A percentile compares a stretch with the other conserved stretches of the same genome.
Conservation (phyloP, 208 protist genomes). For the Wallacemonas sp. region DNA sequence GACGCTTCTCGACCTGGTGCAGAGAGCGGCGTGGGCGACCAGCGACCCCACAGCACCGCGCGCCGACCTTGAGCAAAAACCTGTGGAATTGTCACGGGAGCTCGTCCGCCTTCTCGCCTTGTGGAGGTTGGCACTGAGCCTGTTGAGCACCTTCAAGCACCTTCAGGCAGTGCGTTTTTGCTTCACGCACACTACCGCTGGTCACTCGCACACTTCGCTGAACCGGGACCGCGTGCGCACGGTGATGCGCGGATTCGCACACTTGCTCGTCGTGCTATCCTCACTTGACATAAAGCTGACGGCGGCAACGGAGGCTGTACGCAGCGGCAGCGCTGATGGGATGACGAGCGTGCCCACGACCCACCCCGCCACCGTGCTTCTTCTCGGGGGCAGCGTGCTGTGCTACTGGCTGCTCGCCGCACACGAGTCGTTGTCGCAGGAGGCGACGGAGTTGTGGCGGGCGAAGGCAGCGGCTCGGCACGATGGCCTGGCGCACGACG, state of each 20-base stretch:
- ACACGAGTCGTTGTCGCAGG: slow-evolving; percentile 1
- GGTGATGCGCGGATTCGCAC: slow-evolving; percentile 40
- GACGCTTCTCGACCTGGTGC: slow-evolving; percentile 4
- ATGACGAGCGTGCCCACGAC: slow-evolving; percentile 2
- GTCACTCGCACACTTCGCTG: neutral
- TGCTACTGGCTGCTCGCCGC: slow-evolving; percentile 46
- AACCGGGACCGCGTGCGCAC: neutral
- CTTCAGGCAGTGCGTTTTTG: slow-evolving; percentile 7
- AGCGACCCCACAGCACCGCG: no score
- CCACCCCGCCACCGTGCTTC: slow-evolving; percentile 31
- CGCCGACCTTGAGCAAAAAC: neutral
- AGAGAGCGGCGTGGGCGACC: neutral
- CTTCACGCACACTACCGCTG: neutral
- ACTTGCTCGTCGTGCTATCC: slow-evolving; percentile 51
- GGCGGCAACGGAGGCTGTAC: neutral
- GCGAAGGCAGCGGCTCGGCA: neutral
- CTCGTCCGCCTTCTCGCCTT: slow-evolving; percentile 15
- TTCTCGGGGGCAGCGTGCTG: slow-evolving; percentile 64
- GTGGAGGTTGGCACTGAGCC: slow-evolving; percentile 40
- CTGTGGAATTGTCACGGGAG: neutral
- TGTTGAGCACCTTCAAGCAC: slow-evolving; percentile 63
- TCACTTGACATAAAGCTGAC: slow-evolving; percentile 26
- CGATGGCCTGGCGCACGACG: neutral
- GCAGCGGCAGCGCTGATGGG: neutral
- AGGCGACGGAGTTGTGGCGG: neutral